Evolutionary conservation across 1,284 basidiomycete species (phyloP).

Genomic region (Sporisorium iseilematis-ciliati): DNA sequence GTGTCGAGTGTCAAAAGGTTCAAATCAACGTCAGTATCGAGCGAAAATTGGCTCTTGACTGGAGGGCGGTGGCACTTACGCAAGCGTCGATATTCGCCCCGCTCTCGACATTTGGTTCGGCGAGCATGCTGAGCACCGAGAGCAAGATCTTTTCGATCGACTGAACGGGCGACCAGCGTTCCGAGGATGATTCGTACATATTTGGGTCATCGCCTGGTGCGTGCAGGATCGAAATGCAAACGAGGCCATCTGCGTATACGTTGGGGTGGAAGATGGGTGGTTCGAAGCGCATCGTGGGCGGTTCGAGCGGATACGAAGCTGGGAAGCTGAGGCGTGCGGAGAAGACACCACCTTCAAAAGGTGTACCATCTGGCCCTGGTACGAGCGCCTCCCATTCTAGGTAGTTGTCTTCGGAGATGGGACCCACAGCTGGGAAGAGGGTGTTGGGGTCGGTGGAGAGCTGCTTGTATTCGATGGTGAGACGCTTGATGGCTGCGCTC

Average conservation of each 20-base stretch:
- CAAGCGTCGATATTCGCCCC: conserved; percentile 91
- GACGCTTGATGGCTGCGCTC: conserved; percentile 66
- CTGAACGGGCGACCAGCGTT: conserved; percentile 98
- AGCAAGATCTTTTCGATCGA: conserved; percentile 92
- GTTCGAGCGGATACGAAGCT: conserved; percentile 67
- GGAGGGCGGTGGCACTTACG: conserved; percentile 56
- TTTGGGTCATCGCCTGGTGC: conserved; percentile 89
- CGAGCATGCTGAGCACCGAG: conserved; percentile 98
- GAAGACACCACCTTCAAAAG: conserved; percentile 98
- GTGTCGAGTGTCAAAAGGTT: background rate
- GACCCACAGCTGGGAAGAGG: conserved; percentile 74
- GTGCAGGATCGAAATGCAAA: conserved; percentile 98
- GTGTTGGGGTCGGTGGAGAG: conserved; percentile 66
- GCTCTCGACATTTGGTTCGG: conserved; percentile 98
- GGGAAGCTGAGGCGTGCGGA: conserved; percentile 87
- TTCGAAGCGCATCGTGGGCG: conserved; percentile 86
- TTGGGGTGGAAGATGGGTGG: conserved; percentile 98
- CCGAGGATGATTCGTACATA: conserved; percentile 86
- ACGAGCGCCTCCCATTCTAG: conserved; percentile 99
- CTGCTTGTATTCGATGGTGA: conserved; percentile 70
- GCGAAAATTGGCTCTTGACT: background rate
- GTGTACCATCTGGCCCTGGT: conserved; percentile 94
- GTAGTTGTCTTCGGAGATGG: conserved; percentile 93
- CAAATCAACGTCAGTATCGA: background rate
- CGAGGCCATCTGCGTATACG: conserved; percentile 92